phyloP scores from a whole-genome alignment of 2,329 filamentous ascomycete species.

The Aspergillus japonicus region DNA sequence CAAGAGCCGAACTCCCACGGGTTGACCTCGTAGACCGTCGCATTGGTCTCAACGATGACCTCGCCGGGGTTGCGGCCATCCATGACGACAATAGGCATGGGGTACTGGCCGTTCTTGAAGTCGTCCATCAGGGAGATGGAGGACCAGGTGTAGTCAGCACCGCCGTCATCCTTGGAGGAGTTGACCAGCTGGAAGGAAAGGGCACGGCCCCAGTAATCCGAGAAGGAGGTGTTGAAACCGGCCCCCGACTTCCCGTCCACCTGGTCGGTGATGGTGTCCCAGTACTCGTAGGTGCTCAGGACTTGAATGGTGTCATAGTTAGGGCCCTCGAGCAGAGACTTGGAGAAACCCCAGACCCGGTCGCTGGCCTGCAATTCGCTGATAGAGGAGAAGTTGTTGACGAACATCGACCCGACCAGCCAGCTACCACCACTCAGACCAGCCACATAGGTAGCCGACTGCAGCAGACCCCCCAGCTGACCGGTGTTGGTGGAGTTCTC shows the following conservation, averaged over 20 bases:
- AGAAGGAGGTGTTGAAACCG: slow-evolving; percentile 68
- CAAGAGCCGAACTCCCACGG: slow-evolving; percentile 77
- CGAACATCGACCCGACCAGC: slow-evolving; percentile 77
- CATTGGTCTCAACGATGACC: slow-evolving; percentile 63
- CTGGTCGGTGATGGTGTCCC: slow-evolving; percentile 55
- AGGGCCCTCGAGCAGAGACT: slow-evolving; percentile 62
- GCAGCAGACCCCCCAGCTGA: slow-evolving; percentile 76
- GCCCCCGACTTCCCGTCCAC: slow-evolving; percentile 63
- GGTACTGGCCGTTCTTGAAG: slow-evolving; percentile 64
- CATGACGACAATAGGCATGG: slow-evolving; percentile 71
- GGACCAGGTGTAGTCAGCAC: slow-evolving; percentile 76
- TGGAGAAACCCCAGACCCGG: slow-evolving; percentile 61
- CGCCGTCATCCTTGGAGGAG: slow-evolving; percentile 61
- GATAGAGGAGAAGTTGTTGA: slow-evolving; percentile 74
- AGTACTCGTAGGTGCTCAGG: slow-evolving; percentile 59
- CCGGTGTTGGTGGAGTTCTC: slow-evolving; percentile 59
- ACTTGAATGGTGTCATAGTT: slow-evolving; percentile 43
- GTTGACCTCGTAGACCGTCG: slow-evolving; percentile 75
- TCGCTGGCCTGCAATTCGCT: slow-evolving; percentile 16
- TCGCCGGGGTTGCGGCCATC: slow-evolving; percentile 66
- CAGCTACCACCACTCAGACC: slow-evolving; percentile 81
- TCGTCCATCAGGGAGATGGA: slow-evolving; percentile 65
- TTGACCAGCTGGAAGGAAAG: slow-evolving; percentile 85
- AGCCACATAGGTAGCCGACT: slow-evolving; percentile 75
- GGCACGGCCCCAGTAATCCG: slow-evolving; percentile 83